Evolutionary conservation across 768 basidiomycete genomes (phyloP).

Genomic region (Termitomyces sp.): DNA sequence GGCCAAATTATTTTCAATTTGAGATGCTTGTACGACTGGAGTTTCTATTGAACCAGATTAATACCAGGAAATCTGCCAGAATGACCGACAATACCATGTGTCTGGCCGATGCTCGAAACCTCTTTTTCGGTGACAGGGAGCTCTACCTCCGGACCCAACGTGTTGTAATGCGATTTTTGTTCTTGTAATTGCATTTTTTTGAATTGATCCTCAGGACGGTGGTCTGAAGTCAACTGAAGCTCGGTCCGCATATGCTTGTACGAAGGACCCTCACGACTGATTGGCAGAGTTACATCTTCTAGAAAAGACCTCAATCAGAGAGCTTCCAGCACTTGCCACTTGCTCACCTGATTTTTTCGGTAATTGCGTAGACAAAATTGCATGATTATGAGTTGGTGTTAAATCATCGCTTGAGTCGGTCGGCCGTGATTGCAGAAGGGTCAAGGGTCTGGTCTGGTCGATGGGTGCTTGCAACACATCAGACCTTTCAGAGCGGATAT

Average conservation of each 20-base stretch:
- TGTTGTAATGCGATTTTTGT: neutral
- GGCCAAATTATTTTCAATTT: neutral
- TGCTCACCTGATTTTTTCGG: neutral
- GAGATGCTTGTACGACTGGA: neutral
- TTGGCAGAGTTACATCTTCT: neutral
- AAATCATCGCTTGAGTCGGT: neutral
- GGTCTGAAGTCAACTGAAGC: neutral
- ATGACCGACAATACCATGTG: neutral
- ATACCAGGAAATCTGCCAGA: neutral
- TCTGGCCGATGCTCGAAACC: neutral
- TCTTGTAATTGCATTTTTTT: neutral
- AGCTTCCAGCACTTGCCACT: neutral
- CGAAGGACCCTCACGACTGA: neutral
- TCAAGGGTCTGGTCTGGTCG: neutral
- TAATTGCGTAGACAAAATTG: neutral
- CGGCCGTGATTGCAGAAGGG: neutral
- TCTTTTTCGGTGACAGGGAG: neutral
- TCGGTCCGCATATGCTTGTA: neutral
- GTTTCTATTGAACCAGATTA: neutral
- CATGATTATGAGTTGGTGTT: neutral
- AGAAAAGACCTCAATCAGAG: neutral
- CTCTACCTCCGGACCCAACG: neutral
- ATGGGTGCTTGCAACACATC: neutral
- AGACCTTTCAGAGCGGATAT: constrained; percentile 2
- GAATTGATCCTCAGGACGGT: neutral